Conservation (phyloP, 306 rosid species). For the Prunus salicina region DNA sequence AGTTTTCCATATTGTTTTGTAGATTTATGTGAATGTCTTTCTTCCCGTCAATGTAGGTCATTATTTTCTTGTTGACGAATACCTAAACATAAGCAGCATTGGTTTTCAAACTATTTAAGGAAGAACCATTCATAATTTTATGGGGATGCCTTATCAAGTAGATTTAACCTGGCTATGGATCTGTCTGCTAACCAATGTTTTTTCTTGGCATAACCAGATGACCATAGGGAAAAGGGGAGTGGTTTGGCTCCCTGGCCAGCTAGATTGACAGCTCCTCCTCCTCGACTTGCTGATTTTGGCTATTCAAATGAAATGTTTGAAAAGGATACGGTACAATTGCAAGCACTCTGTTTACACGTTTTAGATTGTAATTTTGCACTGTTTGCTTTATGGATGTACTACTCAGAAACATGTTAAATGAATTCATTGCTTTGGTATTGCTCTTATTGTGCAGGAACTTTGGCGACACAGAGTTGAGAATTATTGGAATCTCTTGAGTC, state of each 20-base stretch:
- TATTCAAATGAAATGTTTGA: conserved; percentile 77
- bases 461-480: conserved; percentile 80
- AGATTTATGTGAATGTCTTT: background rate
- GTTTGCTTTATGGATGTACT: background rate
- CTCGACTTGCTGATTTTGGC: conserved; percentile 93
- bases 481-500: conserved; percentile 78
- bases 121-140: background rate
- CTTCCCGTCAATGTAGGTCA: background rate
- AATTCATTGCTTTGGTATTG: conserved; percentile 19
- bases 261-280: conserved; percentile 83
- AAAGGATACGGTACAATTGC: conserved; percentile 69
- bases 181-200: conserved; percentile 18
- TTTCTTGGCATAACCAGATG: conserved; percentile 52
- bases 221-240: conserved; percentile 69
- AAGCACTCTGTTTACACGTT: conserved; percentile 15
- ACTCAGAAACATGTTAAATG: background rate
- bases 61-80: background rate
- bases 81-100: background rate
- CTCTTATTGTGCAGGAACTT: conserved; percentile 52
- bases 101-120: background rate
- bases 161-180: conserved; percentile 8
- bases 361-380: background rate
- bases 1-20: no score
- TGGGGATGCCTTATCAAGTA: conserved; percentile 12
- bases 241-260: conserved; percentile 97